Percentiles rank a stretch among this genome's conserved stretches.
These are phyloP conservation scores for Cynara cardunculus DNA, from an alignment of 129 eudicot species.

Conservation along the genomic window DNA sequence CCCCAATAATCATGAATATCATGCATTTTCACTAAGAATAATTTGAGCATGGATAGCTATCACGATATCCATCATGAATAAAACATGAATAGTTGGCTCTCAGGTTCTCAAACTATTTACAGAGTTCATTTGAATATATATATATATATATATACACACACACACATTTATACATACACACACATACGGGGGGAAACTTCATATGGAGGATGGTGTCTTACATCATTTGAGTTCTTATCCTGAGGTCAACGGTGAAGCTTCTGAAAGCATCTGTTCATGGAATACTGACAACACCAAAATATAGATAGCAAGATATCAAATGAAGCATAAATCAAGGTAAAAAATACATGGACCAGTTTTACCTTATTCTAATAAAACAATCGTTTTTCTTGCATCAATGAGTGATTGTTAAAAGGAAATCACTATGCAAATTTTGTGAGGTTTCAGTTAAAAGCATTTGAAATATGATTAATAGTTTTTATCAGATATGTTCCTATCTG, in stretches of 20 bases:
- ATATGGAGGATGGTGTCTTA: conserved; percentile 15
- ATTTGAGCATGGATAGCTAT: not conserved
- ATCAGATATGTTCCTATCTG: not conserved
- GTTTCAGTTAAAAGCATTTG: not conserved
- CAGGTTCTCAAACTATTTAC: not conserved
- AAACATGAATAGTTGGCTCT: not conserved
- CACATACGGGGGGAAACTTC: not conserved
- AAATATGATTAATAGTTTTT: not conserved
- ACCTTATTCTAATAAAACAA: not conserved
- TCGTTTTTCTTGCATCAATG: not conserved
- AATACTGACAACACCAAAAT: conserved; percentile 11
- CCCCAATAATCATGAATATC: not conserved
- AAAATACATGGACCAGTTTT: not conserved
- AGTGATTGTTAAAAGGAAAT: not conserved
- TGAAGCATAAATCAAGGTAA: conserved; percentile 2
- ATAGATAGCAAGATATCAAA: not conserved
- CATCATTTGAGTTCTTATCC: conserved; percentile 16
- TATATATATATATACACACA: not conserved
- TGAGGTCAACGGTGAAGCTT: conserved; percentile 18
- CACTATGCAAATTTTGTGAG: not conserved
- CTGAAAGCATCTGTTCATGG: conserved; percentile 15
- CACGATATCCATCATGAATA: not conserved
- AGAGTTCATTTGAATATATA: not conserved
- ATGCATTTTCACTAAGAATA: not conserved
- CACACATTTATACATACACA: not conserved